Evolutionary conservation across 2,329 filamentous ascomycete genomes (phyloP), one percentile per base, ranked within the genome.

Genomic region (Canariomyces notabilis): DNA sequence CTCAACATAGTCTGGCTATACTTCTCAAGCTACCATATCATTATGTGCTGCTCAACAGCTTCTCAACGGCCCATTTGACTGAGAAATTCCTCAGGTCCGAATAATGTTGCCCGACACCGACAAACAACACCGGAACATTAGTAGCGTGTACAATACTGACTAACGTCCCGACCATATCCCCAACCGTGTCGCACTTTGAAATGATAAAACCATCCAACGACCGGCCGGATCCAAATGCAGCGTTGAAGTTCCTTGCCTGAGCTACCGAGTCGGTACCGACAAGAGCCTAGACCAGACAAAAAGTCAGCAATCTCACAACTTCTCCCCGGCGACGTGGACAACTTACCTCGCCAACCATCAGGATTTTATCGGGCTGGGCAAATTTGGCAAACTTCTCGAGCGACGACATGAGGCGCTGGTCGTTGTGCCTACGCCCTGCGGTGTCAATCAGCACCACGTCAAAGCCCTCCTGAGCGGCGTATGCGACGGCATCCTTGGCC

Each of bases 91-190:
- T 74, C 51, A 85, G 68, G 59, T 85, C 81, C 33, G 77, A 82
- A 61, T 85, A 85, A 59, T 84, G 80, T 65, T 85, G 81, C 11
- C 81, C 81, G 21, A 84, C 80, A 47, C 79, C 93, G 56, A 98
- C 77, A 63, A 98, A 98, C 9, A 97, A 77, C 16, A 98, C 89
- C 0, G 94, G 94, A 37, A 98, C 94, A 21, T 91, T 89, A 3
- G 94, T 98, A 3, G 93, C 91, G 69, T 97, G 91, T 32, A 98
- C 91, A 74, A 98, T 91, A 64, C 88, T 95, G 52, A 98, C 93
- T 53, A 98, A 73, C 2, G 91, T 96, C 57, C 79, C 89, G 35
- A 96, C 89, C 90, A 97, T 97, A 69, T 96, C 91, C n/a, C 93
- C 94, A 31, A 98, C 94, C 0, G 93, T 98, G 70, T 98, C 93